Evolutionary conservation across 2,329 filamentous ascomycete genomes (phyloP).

Genomic region (Domatiomyces globalis): DNA sequence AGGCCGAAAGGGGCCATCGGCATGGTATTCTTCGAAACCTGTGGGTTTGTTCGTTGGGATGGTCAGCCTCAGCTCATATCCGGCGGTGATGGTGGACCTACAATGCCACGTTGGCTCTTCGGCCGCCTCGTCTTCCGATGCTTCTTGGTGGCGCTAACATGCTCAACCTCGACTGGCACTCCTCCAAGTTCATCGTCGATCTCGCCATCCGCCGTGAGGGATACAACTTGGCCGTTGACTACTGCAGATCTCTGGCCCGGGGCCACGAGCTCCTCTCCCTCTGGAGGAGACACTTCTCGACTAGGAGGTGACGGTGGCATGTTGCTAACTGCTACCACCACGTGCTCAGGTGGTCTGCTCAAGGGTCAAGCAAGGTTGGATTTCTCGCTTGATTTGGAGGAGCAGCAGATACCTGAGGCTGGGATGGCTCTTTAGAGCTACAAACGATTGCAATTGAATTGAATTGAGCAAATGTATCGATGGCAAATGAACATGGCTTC

Average conservation of each 20-base stretch:
- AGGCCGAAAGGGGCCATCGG: slow-evolving; percentile 64
- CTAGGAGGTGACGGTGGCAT: background rate
- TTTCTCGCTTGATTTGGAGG: background rate
- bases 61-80: background rate
- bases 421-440: background rate
- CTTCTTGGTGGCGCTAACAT: slow-evolving; percentile 18
- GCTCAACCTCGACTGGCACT: background rate
- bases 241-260: background rate
- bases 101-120: slow-evolving; percentile 27
- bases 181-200: background rate
- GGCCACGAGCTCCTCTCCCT: background rate
- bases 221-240: background rate
- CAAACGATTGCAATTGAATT: background rate
- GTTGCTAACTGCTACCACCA: background rate
- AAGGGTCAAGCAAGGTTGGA: background rate
- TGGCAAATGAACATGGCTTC: background rate
- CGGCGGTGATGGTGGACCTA: slow-evolving; percentile 13
- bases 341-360: background rate
- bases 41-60: slow-evolving; percentile 33
- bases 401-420: background rate
- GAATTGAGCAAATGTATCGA: background rate
- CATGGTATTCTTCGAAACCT: slow-evolving; percentile 68
- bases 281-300: background rate
- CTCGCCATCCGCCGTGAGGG: background rate
- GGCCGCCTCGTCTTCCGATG: slow-evolving; percentile 26